A percentile compares a stretch with the other conserved stretches of the same genome.
Evolutionary conservation across 495 filamentous ascomycete genomes (phyloP).

Genomic region (Astrocystis sublimbata): DNA sequence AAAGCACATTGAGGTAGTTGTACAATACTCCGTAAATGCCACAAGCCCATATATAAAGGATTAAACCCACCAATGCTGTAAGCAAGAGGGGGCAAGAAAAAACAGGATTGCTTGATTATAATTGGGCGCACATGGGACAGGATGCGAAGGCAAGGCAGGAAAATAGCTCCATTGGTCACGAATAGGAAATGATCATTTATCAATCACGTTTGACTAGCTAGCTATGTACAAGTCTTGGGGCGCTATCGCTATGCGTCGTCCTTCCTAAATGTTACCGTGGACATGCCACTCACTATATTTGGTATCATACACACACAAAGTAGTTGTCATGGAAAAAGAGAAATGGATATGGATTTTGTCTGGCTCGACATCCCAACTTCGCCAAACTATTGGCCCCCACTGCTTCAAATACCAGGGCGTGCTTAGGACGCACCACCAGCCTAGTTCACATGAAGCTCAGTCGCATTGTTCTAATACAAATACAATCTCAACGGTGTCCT

Average conservation of each 20-base stretch:
- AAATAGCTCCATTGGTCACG: background rate
- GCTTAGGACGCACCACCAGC: background rate
- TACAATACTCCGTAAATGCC: too few relatives aligned
- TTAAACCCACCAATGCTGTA: background rate
- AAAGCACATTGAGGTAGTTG: too few relatives aligned
- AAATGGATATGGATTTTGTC: too few relatives aligned
- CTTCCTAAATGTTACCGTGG: too few relatives aligned
- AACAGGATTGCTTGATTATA: background rate
- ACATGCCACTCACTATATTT: too few relatives aligned
- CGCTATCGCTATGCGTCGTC: too few relatives aligned
- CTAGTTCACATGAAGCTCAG: background rate
- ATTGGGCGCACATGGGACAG: background rate
- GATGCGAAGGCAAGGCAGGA: background rate
- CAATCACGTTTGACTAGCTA: too few relatives aligned
- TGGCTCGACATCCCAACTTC: background rate
- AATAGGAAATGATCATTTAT: too few relatives aligned
- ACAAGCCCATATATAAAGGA: too few relatives aligned
- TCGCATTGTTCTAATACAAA: constrained; percentile 12
- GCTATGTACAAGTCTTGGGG: too few relatives aligned
- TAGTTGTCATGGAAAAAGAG: too few relatives aligned
- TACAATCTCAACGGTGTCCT: constrained; percentile 10
- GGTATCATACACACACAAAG: too few relatives aligned
- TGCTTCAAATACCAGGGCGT: background rate
- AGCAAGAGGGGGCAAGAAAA: background rate
- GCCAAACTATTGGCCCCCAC: background rate